These are phyloP conservation scores for Irpex sp. DNA, from an alignment of 1,284 basidiomycete species.

Conservation along the genomic window DNA sequence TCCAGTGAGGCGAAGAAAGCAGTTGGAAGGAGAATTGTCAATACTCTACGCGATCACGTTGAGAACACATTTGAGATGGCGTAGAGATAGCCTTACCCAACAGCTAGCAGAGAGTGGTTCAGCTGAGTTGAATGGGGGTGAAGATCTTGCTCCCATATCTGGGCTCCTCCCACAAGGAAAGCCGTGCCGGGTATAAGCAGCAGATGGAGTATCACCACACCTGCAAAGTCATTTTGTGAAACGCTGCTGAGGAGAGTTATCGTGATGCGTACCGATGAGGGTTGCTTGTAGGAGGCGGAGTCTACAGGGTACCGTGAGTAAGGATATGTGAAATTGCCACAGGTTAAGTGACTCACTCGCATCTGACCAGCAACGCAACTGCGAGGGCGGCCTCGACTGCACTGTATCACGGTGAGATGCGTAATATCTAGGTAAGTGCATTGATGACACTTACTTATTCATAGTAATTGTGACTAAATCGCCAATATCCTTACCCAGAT, in stretches of 20 bases:
- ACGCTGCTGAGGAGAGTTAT: background rate
- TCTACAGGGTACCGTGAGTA: conserved; percentile 24
- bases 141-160: conserved; percentile 46
- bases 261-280: conserved; percentile 40
- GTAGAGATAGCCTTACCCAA: too few relatives aligned
- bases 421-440: background rate
- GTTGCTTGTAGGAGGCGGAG: conserved; percentile 57
- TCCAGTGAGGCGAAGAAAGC: conserved; percentile 65
- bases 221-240: conserved; percentile 23
- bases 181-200: conserved; percentile 58
- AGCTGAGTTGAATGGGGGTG: conserved; percentile 51
- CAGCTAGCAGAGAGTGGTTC: conserved; percentile 62
- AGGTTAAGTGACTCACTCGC: conserved; percentile 49
- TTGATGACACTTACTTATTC: conserved; percentile 48
- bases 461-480: conserved; percentile 56
- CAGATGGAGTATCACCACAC: conserved; percentile 60
- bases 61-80: background rate
- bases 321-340: background rate
- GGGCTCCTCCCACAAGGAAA: conserved; percentile 59
- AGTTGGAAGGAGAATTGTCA: conserved; percentile 58
- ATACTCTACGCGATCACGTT: conserved; percentile 37
- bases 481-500: conserved; percentile 53
- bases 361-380: conserved; percentile 58
- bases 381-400: conserved; percentile 61
- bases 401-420: conserved; percentile 17